Evolutionary conservation across 169 alveolate species (phyloP).

Genomic region (Plasmodium gallinaceum): DNA sequence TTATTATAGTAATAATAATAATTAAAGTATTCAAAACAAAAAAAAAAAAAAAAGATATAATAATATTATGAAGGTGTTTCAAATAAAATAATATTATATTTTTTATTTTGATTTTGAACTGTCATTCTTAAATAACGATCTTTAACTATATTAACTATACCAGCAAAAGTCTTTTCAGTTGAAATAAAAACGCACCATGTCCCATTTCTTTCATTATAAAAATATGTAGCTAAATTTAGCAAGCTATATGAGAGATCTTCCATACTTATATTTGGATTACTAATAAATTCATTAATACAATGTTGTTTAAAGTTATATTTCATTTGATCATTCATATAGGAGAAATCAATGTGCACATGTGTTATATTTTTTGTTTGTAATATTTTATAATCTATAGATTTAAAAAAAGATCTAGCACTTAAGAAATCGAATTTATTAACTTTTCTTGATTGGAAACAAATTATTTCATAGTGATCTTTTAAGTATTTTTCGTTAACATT

Average conservation of each 20-base stretch:
- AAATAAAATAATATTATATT: slow-evolving; percentile 52
- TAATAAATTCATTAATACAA: slow-evolving; percentile 67
- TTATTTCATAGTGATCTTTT: slow-evolving; percentile 17
- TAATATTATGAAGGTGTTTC: slow-evolving; percentile 33
- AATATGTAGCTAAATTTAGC: slow-evolving; percentile 57
- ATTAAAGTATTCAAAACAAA: too few species aligned
- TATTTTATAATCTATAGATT: slow-evolving; percentile 45
- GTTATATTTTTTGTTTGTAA: slow-evolving; percentile 42
- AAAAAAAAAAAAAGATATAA: background rate
- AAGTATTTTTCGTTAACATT: slow-evolving; percentile 28
- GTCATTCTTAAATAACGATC: slow-evolving; percentile 70
- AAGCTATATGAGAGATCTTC: slow-evolving; percentile 38
- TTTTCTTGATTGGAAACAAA: slow-evolving; percentile 42
- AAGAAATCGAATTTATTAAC: slow-evolving; percentile 15
- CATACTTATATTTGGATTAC: slow-evolving; percentile 41
- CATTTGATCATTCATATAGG: slow-evolving; percentile 76
- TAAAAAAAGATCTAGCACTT: slow-evolving; percentile 58
- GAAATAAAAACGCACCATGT: slow-evolving; percentile 77
- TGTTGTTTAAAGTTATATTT: slow-evolving; percentile 73
- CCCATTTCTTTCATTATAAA: slow-evolving; percentile 39
- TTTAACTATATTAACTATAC: slow-evolving; percentile 33
- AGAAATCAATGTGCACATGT: slow-evolving; percentile 36
- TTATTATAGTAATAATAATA: too few species aligned
- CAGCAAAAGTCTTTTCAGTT: slow-evolving; percentile 24
- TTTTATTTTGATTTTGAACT: slow-evolving; percentile 33